These are phyloP conservation scores for Botrytis cinerea DNA, from an alignment of 2,329 filamentous ascomycete genomes.

Conservation along the genomic window DNA sequence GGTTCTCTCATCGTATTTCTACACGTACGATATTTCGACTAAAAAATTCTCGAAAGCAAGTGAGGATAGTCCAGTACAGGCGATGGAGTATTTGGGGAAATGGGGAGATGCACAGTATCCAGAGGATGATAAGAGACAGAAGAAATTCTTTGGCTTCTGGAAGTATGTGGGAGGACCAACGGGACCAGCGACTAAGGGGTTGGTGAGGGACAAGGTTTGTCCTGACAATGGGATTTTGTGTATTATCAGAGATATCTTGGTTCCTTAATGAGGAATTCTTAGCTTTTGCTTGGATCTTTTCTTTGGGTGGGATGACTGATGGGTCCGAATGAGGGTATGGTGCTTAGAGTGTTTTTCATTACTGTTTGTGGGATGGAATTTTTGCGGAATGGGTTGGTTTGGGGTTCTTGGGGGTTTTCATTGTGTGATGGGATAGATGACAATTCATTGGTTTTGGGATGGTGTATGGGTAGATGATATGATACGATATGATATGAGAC, in stretches of 20 bases:
- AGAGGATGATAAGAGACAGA: conserved; percentile 46
- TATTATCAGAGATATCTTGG: conserved; percentile 36
- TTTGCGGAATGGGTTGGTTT: neutral
- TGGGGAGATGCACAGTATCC: conserved; percentile 66
- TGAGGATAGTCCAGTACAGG: conserved; percentile 50
- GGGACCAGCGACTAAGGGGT: conserved; percentile 60
- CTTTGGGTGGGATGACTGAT: too few relatives aligned
- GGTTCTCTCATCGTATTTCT: conserved; percentile 55
- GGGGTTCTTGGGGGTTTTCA: neutral
- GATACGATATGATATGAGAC: neutral
- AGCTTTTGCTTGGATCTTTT: neutral
- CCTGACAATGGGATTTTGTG: conserved; percentile 46
- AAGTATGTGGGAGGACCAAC: conserved; percentile 61
- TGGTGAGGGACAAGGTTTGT: conserved; percentile 59
- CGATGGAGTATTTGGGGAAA: conserved; percentile 56
- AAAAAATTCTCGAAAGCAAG: conserved; percentile 33
- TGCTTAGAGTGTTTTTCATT: neutral
- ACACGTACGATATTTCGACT: conserved; percentile 50
- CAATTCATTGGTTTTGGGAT: neutral
- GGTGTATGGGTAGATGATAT: neutral
- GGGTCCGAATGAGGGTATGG: too few relatives aligned
- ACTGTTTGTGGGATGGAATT: neutral
- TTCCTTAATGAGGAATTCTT: conserved; percentile 26
- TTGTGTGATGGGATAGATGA: neutral
- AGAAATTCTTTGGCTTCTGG: conserved; percentile 47